A percentile compares a stretch with the other conserved stretches of the same genome.
These are phyloP conservation scores for Drechslerella dactyloides DNA, from an alignment of 2,329 filamentous ascomycete species.

Conservation along the genomic window DNA sequence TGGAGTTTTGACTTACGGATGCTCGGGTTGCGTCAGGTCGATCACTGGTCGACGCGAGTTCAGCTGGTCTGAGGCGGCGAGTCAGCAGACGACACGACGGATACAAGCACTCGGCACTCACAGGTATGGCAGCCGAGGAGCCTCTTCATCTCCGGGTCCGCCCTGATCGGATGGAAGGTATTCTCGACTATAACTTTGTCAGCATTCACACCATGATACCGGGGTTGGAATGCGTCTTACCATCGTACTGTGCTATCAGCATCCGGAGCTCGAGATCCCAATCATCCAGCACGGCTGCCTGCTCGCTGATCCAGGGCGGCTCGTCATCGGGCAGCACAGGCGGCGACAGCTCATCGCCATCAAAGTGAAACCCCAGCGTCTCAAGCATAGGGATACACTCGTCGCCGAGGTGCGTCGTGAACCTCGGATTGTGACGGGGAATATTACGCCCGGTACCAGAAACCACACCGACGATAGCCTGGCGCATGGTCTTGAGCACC, in stretches of 20 bases:
- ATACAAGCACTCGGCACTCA: constrained; percentile 56
- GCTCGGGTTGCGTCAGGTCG: constrained; percentile 55
- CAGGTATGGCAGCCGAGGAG: constrained; percentile 53
- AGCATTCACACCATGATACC: constrained; percentile 17
- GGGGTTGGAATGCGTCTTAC: constrained; percentile 22
- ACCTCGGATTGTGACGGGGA: constrained; percentile 28
- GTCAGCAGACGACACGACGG: constrained; percentile 63
- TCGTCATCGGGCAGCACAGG: constrained; percentile 16
- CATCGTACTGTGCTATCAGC: constrained; percentile 18
- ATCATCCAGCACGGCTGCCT: constrained; percentile 25
- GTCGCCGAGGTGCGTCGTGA: constrained; percentile 36
- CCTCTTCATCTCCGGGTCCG: constrained; percentile 52
- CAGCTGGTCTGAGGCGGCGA: constrained; percentile 58
- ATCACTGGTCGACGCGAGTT: constrained; percentile 33
- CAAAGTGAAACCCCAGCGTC: constrained; percentile 24
- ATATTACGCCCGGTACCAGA: constrained; percentile 32
- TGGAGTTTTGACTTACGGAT: constrained; percentile 56
- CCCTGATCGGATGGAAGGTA: constrained; percentile 23
- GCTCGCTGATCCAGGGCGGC: constrained; percentile 15
- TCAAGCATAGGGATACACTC: constrained; percentile 41
- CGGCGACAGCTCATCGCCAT: constrained; percentile 31
- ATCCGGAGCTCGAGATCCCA: constrained; percentile 32
- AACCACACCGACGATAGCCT: constrained; percentile 28
- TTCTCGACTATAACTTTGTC: constrained; percentile 28
- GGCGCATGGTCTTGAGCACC: constrained; percentile 37